Conservation (phyloP, 1,139 yeast species). For the Kodamaea ohmeri region DNA sequence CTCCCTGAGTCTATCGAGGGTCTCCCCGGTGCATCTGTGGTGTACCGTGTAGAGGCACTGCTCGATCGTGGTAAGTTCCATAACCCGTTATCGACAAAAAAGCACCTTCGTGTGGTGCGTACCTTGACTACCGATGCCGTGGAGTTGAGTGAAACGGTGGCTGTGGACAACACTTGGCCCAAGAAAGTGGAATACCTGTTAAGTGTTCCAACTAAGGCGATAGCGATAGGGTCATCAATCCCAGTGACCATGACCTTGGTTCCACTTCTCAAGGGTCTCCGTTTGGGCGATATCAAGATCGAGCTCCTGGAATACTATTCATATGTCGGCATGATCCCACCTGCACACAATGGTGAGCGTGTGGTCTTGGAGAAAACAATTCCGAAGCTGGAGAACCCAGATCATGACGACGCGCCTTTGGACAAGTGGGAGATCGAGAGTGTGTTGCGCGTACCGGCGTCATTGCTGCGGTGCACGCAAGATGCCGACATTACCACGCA, state of each 20-base stretch:
- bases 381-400: constrained; percentile 30
- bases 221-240: constrained; percentile 81
- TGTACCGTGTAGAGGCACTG: constrained; percentile 73
- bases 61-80: constrained; percentile 83
- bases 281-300: constrained; percentile 67
- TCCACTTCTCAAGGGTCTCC: constrained; percentile 79
- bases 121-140: constrained; percentile 85
- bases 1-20: constrained; percentile 91
- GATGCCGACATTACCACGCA: constrained; percentile 68
- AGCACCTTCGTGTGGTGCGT: constrained; percentile 79
- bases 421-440: constrained; percentile 81
- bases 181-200: constrained; percentile 86
- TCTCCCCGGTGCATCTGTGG: constrained; percentile 77
- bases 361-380: constrained; percentile 43
- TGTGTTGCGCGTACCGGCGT: constrained; percentile 61
- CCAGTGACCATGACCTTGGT: constrained; percentile 70
- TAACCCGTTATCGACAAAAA: constrained; percentile 61
- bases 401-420: constrained; percentile 44
- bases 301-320: constrained; percentile 66
- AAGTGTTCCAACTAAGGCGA: constrained; percentile 82
- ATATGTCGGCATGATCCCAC: constrained; percentile 57
- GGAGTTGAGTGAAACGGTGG: constrained; percentile 87
- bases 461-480: constrained; percentile 74
- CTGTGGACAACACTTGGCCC: constrained; percentile 97
- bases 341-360: constrained; percentile 59